Percentiles rank a stretch among this genome's conserved stretches.
phyloP scores from a whole-genome alignment of 257 asterid genomes.

The Nicotiana noctiflora region DNA sequence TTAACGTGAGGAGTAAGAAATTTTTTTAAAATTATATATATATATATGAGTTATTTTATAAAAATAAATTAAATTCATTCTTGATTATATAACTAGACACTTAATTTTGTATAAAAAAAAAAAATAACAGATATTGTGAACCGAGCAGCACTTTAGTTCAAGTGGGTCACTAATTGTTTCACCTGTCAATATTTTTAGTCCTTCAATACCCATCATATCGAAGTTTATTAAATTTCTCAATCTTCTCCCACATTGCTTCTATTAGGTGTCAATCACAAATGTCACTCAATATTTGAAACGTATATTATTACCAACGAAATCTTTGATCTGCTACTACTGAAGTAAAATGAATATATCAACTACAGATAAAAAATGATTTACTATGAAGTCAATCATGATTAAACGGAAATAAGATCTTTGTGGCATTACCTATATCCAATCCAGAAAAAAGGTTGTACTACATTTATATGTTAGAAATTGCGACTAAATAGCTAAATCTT shows the following conservation, averaged over 20 bases:
- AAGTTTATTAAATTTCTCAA: not conserved
- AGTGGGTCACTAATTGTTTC: slow-evolving; percentile 21
- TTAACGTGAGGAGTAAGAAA: too few species aligned
- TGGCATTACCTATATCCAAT: too few species aligned
- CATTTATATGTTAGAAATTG: too few species aligned
- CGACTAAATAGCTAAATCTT: too few species aligned
- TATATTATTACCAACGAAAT: not conserved
- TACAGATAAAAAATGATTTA: not conserved
- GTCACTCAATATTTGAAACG: not conserved
- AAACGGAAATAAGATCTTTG: not conserved
- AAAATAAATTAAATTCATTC: too few species aligned
- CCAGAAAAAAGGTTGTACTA: too few species aligned
- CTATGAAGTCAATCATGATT: not conserved
- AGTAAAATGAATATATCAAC: not conserved
- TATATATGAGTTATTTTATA: too few species aligned
- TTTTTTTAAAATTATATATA: too few species aligned
- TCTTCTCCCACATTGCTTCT: not conserved
- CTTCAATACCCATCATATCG: not conserved
- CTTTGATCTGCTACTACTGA: not conserved
- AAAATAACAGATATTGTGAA: too few species aligned
- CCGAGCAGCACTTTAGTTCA: slow-evolving; percentile 15
- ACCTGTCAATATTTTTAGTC: too few species aligned
- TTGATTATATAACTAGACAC: too few species aligned
- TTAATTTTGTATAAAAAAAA: too few species aligned
- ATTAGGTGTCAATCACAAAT: not conserved